Evolutionary conservation across 768 basidiomycete species (phyloP), one percentile per base, ranked within the genome.

Genomic region (Sarcomyxa edulis): DNA sequence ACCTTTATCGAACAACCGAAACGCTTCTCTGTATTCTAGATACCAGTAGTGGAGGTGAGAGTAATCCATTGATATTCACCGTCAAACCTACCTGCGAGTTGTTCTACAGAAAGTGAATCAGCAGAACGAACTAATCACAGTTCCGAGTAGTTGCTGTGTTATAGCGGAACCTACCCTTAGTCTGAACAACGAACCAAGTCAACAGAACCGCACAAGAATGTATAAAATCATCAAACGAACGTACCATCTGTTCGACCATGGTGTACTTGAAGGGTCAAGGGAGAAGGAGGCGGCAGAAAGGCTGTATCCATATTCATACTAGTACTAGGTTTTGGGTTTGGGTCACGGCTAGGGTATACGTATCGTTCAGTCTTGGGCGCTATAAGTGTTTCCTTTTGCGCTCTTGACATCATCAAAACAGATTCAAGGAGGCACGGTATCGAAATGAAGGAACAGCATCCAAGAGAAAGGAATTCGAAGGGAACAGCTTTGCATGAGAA

Each of bases 1-100:
- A 91, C 92, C 88, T 63, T 92, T 94, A 71, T 96, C 92, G 62
- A 98, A 97, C 15, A 98, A 76, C 43, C 93, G 91, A 70, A 98
- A 97, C 35, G 94, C 94, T 72, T 97, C 95, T 76, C 95, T 97
- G 80, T 94, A 97, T 65, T 95, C 92, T 89, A 48, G 23, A 19
- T 30, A 27, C 43, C 44, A 36, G 48, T 34, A 25, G 46, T 16
- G 10, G 35, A 24, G 22, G 32, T 16, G 10, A n/a, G 20, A 9
- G 25, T 37, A 25, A 25, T 23, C 11, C 10, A 24, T 7, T 28
- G 39, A 15, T 48, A 25, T 18, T 19, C 16, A 7, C 14, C 12
- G 26, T 21, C 16, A 11, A 24, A 63, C 80, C 32, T 55, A 90
- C 91, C 91, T 54, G 89, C 78, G 53, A 94, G 89, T 74, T 93